Conservation (phyloP, 352 stramenopile species). For the Phytophthora aleatoria region DNA sequence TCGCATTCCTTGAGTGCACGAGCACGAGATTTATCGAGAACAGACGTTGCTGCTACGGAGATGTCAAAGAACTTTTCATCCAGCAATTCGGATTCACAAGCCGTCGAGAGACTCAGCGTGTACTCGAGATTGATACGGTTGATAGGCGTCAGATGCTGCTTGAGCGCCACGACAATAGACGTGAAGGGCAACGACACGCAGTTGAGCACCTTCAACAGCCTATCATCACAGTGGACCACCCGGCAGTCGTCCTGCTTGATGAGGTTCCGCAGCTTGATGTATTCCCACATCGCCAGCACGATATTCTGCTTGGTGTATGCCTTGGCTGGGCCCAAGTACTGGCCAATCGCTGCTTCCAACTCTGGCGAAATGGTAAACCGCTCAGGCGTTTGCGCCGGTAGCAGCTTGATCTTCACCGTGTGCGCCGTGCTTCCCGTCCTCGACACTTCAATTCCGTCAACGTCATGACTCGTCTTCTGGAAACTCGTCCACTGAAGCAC, state of each 20-base stretch:
- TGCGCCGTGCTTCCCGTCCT: slow-evolving; percentile 54
- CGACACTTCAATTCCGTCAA: slow-evolving; percentile 63
- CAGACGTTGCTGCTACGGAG: slow-evolving; percentile 61
- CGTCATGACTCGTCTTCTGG: slow-evolving; percentile 68
- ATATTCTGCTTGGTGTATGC: slow-evolving; percentile 76
- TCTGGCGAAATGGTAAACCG: slow-evolving; percentile 61
- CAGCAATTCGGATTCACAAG: slow-evolving; percentile 36
- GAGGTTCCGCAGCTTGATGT: slow-evolving; percentile 74
- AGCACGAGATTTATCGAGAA: slow-evolving; percentile 45
- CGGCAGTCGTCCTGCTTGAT: slow-evolving; percentile 86
- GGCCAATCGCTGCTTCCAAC: slow-evolving; percentile 43
- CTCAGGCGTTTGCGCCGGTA: slow-evolving; percentile 59
- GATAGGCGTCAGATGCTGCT: slow-evolving; percentile 63
- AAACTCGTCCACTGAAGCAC: slow-evolving; percentile 74
- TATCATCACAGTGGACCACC: slow-evolving; percentile 65
- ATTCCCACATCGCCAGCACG: slow-evolving; percentile 76
- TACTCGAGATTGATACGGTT: slow-evolving; percentile 67
- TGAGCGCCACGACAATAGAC: slow-evolving; percentile 70
- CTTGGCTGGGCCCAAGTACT: slow-evolving; percentile 48
- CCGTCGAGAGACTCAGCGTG: slow-evolving; percentile 48
- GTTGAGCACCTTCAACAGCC: slow-evolving; percentile 58
- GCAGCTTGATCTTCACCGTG: slow-evolving; percentile 70
- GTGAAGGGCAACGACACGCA: slow-evolving; percentile 75
- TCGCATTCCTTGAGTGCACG: slow-evolving; percentile 55
- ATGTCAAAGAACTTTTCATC: slow-evolving; percentile 65